These are phyloP conservation scores for Sporothrix dimorphospora DNA, from an alignment of 2,329 filamentous ascomycete genomes.

Conservation along the genomic window DNA sequence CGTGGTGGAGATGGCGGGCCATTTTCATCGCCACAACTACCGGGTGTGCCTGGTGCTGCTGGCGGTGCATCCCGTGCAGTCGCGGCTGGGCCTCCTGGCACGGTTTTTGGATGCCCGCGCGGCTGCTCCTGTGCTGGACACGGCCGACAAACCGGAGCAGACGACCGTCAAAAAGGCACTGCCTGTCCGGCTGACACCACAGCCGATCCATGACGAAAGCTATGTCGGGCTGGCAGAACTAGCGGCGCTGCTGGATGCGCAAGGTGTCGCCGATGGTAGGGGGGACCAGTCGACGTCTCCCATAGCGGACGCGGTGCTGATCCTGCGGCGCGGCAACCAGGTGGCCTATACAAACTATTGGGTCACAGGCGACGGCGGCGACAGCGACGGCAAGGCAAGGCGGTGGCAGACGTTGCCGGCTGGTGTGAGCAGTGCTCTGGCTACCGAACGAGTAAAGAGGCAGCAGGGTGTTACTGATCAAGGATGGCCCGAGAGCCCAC, in stretches of 20 bases:
- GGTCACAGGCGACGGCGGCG: background rate
- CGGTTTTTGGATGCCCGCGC: constrained; percentile 45
- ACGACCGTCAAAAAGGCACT: constrained; percentile 33
- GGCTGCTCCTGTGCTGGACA: constrained; percentile 37
- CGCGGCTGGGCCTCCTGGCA: constrained; percentile 48
- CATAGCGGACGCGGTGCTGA: constrained; percentile 42
- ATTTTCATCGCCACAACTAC: constrained; percentile 44
- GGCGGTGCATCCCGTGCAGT: constrained; percentile 48
- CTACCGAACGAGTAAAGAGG: constrained; percentile 31
- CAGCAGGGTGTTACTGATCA: background rate
- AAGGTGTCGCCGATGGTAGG: constrained; percentile 27
- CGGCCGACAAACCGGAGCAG: background rate
- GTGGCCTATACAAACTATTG: constrained; percentile 40
- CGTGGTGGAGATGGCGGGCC: constrained; percentile 43
- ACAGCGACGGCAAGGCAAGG: background rate
- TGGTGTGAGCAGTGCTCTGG: constrained; percentile 29
- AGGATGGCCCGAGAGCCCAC: background rate
- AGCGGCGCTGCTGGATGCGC: constrained; percentile 45
- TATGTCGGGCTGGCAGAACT: constrained; percentile 46
- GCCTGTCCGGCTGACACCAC: constrained; percentile 48
- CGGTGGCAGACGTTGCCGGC: constrained; percentile 20
- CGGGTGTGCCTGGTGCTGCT: constrained; percentile 47
- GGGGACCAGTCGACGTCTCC: background rate
- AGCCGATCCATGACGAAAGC: constrained; percentile 51
- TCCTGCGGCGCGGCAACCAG: constrained; percentile 45